phyloP scores from a whole-genome alignment of 768 basidiomycete genomes.

The Agrocybe pediades region DNA sequence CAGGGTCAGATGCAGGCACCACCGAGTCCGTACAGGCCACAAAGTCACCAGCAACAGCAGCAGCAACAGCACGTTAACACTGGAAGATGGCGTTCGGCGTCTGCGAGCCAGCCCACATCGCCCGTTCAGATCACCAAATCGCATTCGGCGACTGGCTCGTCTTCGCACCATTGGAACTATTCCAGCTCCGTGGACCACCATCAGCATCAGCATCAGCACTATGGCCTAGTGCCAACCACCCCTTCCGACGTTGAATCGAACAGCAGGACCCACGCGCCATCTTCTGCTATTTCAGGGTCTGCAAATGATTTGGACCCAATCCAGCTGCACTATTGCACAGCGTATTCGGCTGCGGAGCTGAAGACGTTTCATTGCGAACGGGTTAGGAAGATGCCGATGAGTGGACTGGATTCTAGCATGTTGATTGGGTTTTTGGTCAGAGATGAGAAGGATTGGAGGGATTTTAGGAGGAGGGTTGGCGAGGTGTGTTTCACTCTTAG shows the following conservation, averaged over 20 bases:
- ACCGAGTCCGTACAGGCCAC: too few relatives aligned
- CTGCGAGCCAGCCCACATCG: conserved; percentile 22
- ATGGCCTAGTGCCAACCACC: too few relatives aligned
- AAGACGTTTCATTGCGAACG: conserved; percentile 96
- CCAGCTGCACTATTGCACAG: conserved; percentile 66
- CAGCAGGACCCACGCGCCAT: too few relatives aligned
- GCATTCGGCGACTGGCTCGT: background rate
- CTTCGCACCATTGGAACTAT: background rate
- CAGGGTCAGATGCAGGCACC: too few relatives aligned
- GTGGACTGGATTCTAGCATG: conserved; percentile 95
- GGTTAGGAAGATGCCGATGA: conserved; percentile 91
- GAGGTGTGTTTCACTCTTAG: conserved; percentile 54
- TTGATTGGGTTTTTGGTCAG: conserved; percentile 88
- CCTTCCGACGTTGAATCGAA: too few relatives aligned
- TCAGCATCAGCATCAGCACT: conserved; percentile 21
- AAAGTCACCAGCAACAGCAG: conserved; percentile 5
- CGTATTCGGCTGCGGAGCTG: conserved; percentile 74
- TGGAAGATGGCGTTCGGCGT: conserved; percentile 19
- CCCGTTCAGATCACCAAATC: conserved; percentile 4
- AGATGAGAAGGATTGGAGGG: conserved; percentile 83
- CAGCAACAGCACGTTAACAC: too few relatives aligned
- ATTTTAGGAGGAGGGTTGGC: conserved; percentile 70
- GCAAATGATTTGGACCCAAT: conserved; percentile 41
- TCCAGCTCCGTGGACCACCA: conserved; percentile 31
- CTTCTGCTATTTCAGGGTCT: background rate